A percentile compares a stretch with the other conserved stretches of the same genome.
Evolutionary conservation across 495 filamentous ascomycete species (phyloP).

Genomic region (Penicillium malachiteum): DNA sequence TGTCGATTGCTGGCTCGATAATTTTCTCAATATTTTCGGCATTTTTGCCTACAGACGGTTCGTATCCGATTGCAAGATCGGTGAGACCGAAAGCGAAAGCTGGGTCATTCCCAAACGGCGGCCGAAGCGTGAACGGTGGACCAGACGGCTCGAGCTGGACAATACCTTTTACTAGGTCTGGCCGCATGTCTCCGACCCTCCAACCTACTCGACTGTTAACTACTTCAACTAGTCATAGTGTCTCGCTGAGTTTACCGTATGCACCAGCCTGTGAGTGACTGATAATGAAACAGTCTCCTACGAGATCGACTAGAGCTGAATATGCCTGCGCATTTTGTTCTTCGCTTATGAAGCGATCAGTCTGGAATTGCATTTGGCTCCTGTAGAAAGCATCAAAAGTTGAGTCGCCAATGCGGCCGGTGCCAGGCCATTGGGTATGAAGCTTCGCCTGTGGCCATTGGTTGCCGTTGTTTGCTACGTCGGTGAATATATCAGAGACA

Average conservation of each 20-base stretch:
- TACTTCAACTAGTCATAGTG: too few species aligned
- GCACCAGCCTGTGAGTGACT: slow-evolving; percentile 52
- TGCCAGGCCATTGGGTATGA: slow-evolving; percentile 52
- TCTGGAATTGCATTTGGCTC: slow-evolving; percentile 38
- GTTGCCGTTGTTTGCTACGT: slow-evolving; percentile 26
- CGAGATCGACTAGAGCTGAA: slow-evolving; percentile 40
- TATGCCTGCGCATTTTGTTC: too few species aligned
- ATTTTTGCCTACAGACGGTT: slow-evolving; percentile 27
- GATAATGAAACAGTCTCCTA: slow-evolving; percentile 45
- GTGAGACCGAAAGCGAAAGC: slow-evolving; percentile 45
- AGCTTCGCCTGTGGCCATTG: slow-evolving; percentile 42
- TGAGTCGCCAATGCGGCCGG: slow-evolving; percentile 40
- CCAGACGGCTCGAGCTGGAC: slow-evolving; percentile 55
- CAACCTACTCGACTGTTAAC: slow-evolving; percentile 34
- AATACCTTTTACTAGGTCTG: slow-evolving; percentile 46
- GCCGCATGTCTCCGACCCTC: slow-evolving; percentile 47
- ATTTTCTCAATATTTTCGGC: slow-evolving; percentile 5
- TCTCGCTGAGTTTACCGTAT: too few species aligned
- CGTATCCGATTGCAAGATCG: slow-evolving; percentile 50
- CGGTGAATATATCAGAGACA: slow-evolving; percentile 31
- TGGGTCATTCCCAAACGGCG: slow-evolving; percentile 25
- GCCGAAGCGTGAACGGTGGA: slow-evolving; percentile 44
- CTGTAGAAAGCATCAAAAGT: slow-evolving; percentile 50
- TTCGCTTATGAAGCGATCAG: slow-evolving; percentile 19
- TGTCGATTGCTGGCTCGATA: slow-evolving; percentile 23